Conservation (phyloP, 2,329 filamentous ascomycete genomes). For the Intubia oerlemansii region DNA sequence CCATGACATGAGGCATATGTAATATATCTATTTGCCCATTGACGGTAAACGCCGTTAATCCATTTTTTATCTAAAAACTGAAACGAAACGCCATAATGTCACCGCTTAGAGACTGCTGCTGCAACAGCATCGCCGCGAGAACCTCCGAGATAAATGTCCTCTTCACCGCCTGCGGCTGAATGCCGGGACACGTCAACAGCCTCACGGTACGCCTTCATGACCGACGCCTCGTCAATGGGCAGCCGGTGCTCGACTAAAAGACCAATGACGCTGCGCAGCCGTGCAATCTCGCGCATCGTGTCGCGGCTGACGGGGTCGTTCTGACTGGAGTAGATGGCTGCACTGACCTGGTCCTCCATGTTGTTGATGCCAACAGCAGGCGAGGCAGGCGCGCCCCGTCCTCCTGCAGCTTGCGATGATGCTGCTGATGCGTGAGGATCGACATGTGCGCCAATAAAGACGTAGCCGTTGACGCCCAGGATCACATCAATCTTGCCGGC, state of each 20-base stretch:
- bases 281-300: constrained; percentile 72
- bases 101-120: background rate
- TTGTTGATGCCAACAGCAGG: constrained; percentile 41
- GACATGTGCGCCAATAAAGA: constrained; percentile 44
- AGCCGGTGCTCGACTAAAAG: constrained; percentile 66
- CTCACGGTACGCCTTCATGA: constrained; percentile 62
- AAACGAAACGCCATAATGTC: too few species aligned
- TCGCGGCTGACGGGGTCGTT: constrained; percentile 65
- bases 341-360: constrained; percentile 70
- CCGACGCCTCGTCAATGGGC: constrained; percentile 75
- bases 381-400: constrained; percentile 21
- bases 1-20: too few species aligned
- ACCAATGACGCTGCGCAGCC: constrained; percentile 61
- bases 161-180: constrained; percentile 26
- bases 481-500: constrained; percentile 60
- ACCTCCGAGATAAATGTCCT: constrained; percentile 38
- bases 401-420: too few species aligned
- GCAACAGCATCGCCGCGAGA: constrained; percentile 17
- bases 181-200: constrained; percentile 53
- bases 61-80: too few species aligned
- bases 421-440: constrained; percentile 16
- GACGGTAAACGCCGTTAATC: too few species aligned
- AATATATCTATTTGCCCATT: too few species aligned
- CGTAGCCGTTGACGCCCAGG: constrained; percentile 88
- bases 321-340: constrained; percentile 81